Percentiles rank a stretch among this genome's conserved stretches.
phyloP scores from a whole-genome alignment of 257 asterid species.

The Przewalskia tangutica region DNA sequence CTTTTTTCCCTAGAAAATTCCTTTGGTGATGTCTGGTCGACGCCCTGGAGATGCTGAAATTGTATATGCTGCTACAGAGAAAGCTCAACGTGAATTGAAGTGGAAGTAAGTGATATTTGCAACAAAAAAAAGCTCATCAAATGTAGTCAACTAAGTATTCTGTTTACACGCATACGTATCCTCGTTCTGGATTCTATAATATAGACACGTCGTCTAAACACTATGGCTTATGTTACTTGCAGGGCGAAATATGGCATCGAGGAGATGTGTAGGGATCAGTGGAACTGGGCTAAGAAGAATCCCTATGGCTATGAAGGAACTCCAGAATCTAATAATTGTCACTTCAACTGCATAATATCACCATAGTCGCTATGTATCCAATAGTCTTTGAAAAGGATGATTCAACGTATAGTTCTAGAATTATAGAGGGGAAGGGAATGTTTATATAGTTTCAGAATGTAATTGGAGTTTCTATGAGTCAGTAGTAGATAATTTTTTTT shows the following conservation, averaged over 20 bases:
- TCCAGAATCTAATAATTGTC: conserved; percentile 10
- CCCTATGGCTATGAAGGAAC: conserved; percentile 61
- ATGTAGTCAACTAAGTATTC: neutral
- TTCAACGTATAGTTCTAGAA: neutral
- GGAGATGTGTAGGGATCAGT: conserved; percentile 89
- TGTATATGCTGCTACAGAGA: conserved; percentile 75
- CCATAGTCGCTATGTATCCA: neutral
- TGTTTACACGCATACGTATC: neutral
- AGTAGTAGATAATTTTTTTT: no score
- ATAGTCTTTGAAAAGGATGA: neutral
- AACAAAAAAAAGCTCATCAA: neutral
- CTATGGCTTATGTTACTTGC: conserved; percentile 5
- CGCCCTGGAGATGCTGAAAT: conserved; percentile 98
- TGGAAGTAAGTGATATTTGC: conserved; percentile 70
- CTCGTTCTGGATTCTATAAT: neutral
- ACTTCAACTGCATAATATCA: neutral
- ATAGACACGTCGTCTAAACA: neutral
- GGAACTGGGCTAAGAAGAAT: conserved; percentile 99
- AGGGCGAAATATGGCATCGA: conserved; percentile 76
- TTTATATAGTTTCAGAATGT: neutral
- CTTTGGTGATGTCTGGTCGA: conserved; percentile 69
- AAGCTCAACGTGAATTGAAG: conserved; percentile 76
- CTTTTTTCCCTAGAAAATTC: conserved; percentile 48
- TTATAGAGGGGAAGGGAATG: neutral
- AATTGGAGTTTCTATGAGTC: neutral